Conservation (phyloP, 805 yeast species). For the Nematodospora valgi region DNA sequence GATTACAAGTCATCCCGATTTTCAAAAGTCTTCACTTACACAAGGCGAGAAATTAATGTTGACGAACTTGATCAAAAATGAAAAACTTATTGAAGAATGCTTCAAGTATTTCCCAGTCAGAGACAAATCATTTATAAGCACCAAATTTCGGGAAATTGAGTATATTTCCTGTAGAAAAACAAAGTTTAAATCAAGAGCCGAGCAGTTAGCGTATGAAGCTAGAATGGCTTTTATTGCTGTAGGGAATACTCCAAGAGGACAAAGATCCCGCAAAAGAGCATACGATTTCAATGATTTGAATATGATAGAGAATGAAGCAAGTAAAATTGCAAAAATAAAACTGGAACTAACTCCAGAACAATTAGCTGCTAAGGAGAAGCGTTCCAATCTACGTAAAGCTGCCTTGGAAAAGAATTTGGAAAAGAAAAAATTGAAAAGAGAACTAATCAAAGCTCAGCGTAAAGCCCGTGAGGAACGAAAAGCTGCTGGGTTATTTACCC, state of each 20-base stretch:
- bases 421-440: slow-evolving; percentile 1
- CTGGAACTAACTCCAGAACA: slow-evolving; percentile 15
- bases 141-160: slow-evolving; percentile 20
- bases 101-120: slow-evolving; percentile 23
- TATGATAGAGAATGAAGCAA: slow-evolving; percentile 10
- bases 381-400: slow-evolving; percentile 4
- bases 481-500: slow-evolving; percentile 5
- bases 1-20: slow-evolving; percentile 1
- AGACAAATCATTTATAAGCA: slow-evolving; percentile 16
- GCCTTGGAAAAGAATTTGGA: slow-evolving; percentile 9
- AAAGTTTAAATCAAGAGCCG: slow-evolving; percentile 25
- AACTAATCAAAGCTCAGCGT: neutral
- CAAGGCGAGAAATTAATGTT: slow-evolving; percentile 22
- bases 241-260: slow-evolving; percentile 7
- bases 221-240: slow-evolving; percentile 29
- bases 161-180: slow-evolving; percentile 22
- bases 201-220: slow-evolving; percentile 36
- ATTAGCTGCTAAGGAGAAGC: slow-evolving; percentile 9
- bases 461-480: slow-evolving; percentile 5
- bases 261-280: slow-evolving; percentile 11
- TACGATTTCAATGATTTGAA: slow-evolving; percentile 15
- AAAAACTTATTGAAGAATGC: slow-evolving; percentile 13
- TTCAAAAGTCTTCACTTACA: slow-evolving; percentile 14
- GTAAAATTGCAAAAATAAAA: slow-evolving; percentile 5
- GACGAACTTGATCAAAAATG: slow-evolving; percentile 14